Base-by-base conservation (phyloP, 1,284 basidiomycete species). In the Gomphus sp. region DNA sequence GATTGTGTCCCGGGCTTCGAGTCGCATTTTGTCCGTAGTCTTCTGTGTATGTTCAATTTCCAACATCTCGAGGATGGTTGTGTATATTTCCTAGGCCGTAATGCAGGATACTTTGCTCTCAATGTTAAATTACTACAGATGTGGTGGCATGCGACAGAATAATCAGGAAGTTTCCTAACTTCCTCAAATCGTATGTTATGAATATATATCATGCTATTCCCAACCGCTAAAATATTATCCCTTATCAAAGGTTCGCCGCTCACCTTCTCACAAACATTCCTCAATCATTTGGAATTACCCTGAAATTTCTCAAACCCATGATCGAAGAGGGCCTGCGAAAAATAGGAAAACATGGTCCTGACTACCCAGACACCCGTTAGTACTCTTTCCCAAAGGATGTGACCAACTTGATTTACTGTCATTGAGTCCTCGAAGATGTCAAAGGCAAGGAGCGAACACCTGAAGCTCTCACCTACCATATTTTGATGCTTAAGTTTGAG, bases 1-100 rank as follows among this genome's bases (percentile, higher is more conserved):
- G 55, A 64, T 78, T 34, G 71, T 79, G 45, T 74, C 75, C 9
- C 69, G 76, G 33, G 70, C 74, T 34, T 72, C 61, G 44, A 75
- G 73, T 56, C 68, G 76, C 12, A 52, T 7, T 76, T 80, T 58
- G 72, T 80, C 56, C 77, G 78, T 3, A 56, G 69, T 4, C 74
- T 74, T 6, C 52, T 75, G 4, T 78, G 75, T 76, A 57, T 3
- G 70, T 44, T 31, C 33, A 34, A 0, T 37, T 12, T 48, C 11
- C 10, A 37, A 28, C 47, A 8, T 16, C 11, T n/a, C 44, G 12
- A 12, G 12, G 3, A 37, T 18, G 3, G n/a, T 11, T 48, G 25
- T 22, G 56, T 14, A 25, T 41, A 12, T 33, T 41, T 48, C 36
- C 36, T 18, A 61, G 60, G 77, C 33, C 71, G 75, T 53, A 68